Evolutionary conservation across 495 filamentous ascomycete genomes (phyloP), one percentile per base, ranked within the genome.

Genomic region (Glarea lozoyensis): DNA sequence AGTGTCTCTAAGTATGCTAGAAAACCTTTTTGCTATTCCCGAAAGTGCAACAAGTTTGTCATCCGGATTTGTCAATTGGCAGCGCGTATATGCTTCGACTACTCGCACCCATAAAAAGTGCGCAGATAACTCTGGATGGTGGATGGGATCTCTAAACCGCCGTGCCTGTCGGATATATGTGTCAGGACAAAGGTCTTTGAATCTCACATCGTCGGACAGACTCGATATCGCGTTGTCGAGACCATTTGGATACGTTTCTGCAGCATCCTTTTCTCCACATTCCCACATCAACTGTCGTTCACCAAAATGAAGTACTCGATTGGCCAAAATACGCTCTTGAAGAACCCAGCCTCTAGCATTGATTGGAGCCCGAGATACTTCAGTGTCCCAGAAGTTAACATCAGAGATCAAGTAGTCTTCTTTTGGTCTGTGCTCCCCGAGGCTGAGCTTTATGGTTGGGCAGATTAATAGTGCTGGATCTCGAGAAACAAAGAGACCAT

Each of bases 41-140:
- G 38, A 41, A 11, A 41, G 38, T 4, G 46, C 50, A 4, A 40
- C 42, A 18, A 44, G 39, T 7, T 35, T 23, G 11, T 52, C 47
- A 10, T 44, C 54, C 15, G 34, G 49, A 34, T 53, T 58, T 25
- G 36, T 58, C 24, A 43, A 16, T 17, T 37, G 40, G 43, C 52
- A 49, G 24, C 37, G 50, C 9, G 24, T 22, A 47, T 19, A 22
- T 10, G 15, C 21, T 21, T 15, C 10, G 4, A 10, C 38, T 4
- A 41, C 7, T 15, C 30, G 11, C 11, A 10, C 5, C 24, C 38
- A 41, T 10, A 5, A 7, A 23, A 10, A 9, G 18, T 23, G 11
- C 18, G 9, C 6, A n/a, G n/a, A n/a, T n/a, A n/a, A n/a, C n/a
- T n/a, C n/a, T n/a, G n/a, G n/a, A n/a, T n/a, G n/a, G n/a, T n/a